Base-by-base conservation (phyloP, 2,329 filamentous ascomycete genomes). In the Paraconiothyrium brasiliense region DNA sequence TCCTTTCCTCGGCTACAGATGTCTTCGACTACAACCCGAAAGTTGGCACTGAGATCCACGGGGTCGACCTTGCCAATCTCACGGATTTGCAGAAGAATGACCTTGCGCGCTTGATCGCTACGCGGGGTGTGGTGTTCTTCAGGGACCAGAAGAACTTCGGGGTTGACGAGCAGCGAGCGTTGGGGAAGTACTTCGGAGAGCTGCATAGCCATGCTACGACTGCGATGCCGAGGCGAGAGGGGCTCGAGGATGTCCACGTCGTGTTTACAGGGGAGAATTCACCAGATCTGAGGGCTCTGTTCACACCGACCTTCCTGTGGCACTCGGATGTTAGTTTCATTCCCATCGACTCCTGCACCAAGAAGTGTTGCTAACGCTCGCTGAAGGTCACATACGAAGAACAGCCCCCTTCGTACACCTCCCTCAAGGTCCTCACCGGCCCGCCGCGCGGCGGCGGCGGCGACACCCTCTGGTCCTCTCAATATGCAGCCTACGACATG, bases 91-190 rank as follows among this genome's bases (percentile, higher is more conserved):
- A 86, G 67, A 85, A 83, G 73, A 84, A 86, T 63, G 84, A 86
- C 56, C 78, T 86, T 4, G 84, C 84, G 2, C 78, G 84, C 6
- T 70, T 87, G 49, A 83, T 87, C 54, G 82, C 85, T 3, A 81
- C 80, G 30, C 79, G 86, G 47, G 85, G 86, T 3, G 85, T 88
- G 0, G 85, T 88, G 1, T 86, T 87, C 73, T 86, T 87, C 78
- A 80, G 85, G 14, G 76, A 82, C 51, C 86, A 88, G 70, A 79
- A 83, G 58, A 83, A 85, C 65, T 81, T 87, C 30, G 80, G 81
- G 62, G 82, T 87, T 50, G 80, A 86, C n/a, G 78, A 80, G 22
- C 85, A 87, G 68, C 76, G 84, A 10, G 78, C 82, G 58, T 76
- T 87, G 3, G 84, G 84, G 8, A 70, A 77, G 43, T 83, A 87